phyloP scores from a whole-genome alignment of 352 stramenopile genomes.

The Globisporangium lucens region DNA sequence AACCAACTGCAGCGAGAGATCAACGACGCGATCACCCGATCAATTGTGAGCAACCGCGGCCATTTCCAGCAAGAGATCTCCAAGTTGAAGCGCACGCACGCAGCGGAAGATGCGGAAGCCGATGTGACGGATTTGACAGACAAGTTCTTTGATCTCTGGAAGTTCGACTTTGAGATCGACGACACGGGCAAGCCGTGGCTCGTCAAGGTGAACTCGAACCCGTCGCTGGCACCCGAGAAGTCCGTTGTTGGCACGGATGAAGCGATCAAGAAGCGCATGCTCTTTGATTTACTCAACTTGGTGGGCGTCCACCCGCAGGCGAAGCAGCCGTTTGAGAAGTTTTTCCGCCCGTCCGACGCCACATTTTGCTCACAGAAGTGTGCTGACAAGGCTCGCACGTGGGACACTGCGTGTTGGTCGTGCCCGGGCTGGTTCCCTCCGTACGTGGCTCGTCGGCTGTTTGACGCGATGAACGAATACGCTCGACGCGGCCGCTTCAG shows the following conservation, averaged over 20 bases:
- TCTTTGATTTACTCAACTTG: slow-evolving; percentile 69
- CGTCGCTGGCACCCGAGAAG: slow-evolving; percentile 45
- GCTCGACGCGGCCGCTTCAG: slow-evolving; percentile 65
- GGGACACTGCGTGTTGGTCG: slow-evolving; percentile 73
- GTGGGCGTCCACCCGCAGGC: slow-evolving; percentile 66
- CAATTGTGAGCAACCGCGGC: slow-evolving; percentile 53
- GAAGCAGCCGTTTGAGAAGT: slow-evolving; percentile 53
- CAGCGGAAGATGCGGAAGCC: slow-evolving; percentile 20
- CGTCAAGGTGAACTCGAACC: slow-evolving; percentile 81
- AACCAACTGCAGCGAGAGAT: slow-evolving; percentile 62
- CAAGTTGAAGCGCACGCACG: slow-evolving; percentile 39
- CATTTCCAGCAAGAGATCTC: slow-evolving; percentile 43
- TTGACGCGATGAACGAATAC: slow-evolving; percentile 56
- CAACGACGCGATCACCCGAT: slow-evolving; percentile 56
- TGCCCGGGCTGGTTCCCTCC: slow-evolving; percentile 73
- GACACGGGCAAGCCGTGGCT: slow-evolving; percentile 93
- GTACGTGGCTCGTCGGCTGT: slow-evolving; percentile 53
- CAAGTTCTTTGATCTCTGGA: slow-evolving; percentile 94
- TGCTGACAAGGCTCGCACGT: slow-evolving; percentile 47
- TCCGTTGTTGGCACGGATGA: slow-evolving; percentile 65
- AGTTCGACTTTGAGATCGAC: slow-evolving; percentile 96
- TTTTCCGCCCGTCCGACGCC: slow-evolving; percentile 40
- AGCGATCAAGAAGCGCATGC: slow-evolving; percentile 56
- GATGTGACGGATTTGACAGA: slow-evolving; percentile 38
- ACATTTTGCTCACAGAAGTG: slow-evolving; percentile 68